Base-by-base conservation (phyloP, 169 alveolate genomes). In the Cryptosporidium sp. region DNA sequence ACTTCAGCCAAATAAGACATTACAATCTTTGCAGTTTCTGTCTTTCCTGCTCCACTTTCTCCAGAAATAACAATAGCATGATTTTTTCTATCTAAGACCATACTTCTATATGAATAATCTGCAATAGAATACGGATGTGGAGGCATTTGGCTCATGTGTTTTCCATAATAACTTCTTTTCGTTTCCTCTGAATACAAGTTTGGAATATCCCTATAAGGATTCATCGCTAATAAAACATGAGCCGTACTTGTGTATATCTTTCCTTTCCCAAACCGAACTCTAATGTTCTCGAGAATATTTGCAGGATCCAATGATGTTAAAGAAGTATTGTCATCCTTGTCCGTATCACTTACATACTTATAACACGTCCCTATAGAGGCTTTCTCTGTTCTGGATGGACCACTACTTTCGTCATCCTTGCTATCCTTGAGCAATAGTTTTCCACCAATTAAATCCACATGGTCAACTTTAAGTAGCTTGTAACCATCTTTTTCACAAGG, bases 41-140 rank as follows among this genome's bases (percentile, higher is more conserved):
- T 97, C 92, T 97, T 97, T 0, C 99, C 99, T n/a, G 98, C 97
- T 14, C 98, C 98, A 29, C 96, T 92, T 86, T 97, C 98, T 0
- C 99, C 99, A 48, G 96, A 91, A 43, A 97, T 95, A 37, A 97
- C 96, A 69, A 97, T 94, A 18, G 97, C 98, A 73, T 97, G 95
- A 62, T 94, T 80, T 29, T 37, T 80, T 29, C 70, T 61, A 45
- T 80, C 89, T 48, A 80, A 45, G 12, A 87, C 89, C 92, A 92
- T 85, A 23, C 71, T 89, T n/a, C 68, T 86, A 86, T 92, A 92
- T 4, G 94, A 92, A 68, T 80, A 62, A 61, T 89, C 92, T 23
- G 93, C 91, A 50, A 89, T 89, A 68, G 91, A 91, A 61, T 89
- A 92, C 35, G 92, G 92, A 50, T 92, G 94, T 3, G 93, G 75